phyloP scores from a whole-genome alignment of 1,139 yeast genomes.

The Suhomyces wounanorum region DNA sequence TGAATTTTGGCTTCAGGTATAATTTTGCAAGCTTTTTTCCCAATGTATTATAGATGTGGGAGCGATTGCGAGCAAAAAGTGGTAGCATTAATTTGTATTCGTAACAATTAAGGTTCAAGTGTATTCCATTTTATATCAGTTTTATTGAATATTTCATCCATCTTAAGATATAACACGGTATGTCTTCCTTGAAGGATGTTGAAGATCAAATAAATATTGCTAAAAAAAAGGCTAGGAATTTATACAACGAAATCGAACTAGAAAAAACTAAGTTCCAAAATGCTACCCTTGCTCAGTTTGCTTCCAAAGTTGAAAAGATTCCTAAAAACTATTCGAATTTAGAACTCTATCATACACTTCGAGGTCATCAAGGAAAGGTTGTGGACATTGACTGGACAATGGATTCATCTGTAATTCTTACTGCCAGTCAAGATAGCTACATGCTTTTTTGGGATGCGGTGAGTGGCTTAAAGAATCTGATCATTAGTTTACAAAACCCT shows the following conservation, averaged over 20 bases:
- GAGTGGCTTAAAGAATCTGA: slow-evolving; percentile 71
- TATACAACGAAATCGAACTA: slow-evolving; percentile 52
- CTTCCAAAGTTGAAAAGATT: slow-evolving; percentile 31
- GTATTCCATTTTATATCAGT: neutral
- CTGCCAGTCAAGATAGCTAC: slow-evolving; percentile 88
- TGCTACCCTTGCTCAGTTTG: slow-evolving; percentile 43
- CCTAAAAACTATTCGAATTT: slow-evolving; percentile 37
- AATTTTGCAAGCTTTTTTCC: neutral
- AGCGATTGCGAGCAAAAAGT: neutral
- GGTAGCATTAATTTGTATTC: neutral
- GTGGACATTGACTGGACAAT: slow-evolving; percentile 68
- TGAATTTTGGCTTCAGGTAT: neutral
- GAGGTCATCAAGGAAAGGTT: slow-evolving; percentile 78
- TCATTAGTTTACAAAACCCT: slow-evolving; percentile 67
- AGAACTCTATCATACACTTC: slow-evolving; percentile 44
- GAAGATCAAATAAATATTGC: slow-evolving; percentile 35
- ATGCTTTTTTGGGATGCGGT: slow-evolving; percentile 82
- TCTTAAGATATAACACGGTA: neutral
- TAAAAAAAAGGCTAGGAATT: slow-evolving; percentile 46
- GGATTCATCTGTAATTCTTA: slow-evolving; percentile 59
- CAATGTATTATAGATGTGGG: neutral
- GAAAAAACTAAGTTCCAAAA: slow-evolving; percentile 47
- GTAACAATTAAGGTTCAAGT: neutral
- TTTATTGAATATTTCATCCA: neutral
- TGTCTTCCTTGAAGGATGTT: slow-evolving; percentile 2